Percentiles rank a stretch among this genome's conserved stretches.
Evolutionary conservation across 2,329 filamentous ascomycete species (phyloP).

Genomic region (Fusarium phyllophilum): DNA sequence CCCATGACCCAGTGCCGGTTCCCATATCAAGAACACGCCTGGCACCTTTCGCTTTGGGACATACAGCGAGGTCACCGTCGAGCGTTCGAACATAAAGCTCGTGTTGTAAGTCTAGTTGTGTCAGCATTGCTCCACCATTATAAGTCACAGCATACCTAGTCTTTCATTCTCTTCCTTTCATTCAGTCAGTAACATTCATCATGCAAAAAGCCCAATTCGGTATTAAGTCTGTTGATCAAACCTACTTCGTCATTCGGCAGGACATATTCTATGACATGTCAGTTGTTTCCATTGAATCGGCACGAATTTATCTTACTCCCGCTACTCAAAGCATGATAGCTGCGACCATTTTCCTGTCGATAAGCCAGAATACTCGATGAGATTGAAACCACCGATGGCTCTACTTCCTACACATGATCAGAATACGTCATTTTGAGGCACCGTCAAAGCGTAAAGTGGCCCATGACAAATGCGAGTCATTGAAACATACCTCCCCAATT

Average conservation of each 20-base stretch:
- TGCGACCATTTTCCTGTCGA: neutral
- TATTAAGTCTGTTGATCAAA: neutral
- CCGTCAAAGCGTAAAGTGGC: neutral
- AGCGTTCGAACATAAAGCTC: neutral
- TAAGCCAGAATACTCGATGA: neutral
- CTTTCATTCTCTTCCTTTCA: neutral
- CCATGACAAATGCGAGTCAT: neutral
- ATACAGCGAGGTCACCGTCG: neutral
- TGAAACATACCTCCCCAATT: neutral
- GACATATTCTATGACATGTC: neutral
- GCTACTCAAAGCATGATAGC: neutral
- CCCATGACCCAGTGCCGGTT: neutral
- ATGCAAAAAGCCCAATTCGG: neutral
- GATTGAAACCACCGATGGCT: neutral
- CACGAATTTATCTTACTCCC: neutral
- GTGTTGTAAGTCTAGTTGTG: neutral
- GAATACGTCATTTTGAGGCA: neutral
- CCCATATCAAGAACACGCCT: neutral
- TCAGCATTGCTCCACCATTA: neutral
- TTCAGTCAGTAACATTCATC: neutral
- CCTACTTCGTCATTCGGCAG: neutral
- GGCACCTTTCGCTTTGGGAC: neutral
- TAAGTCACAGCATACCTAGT: neutral
- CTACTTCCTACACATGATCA: neutral
- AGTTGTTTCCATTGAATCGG: rapidly evolving